These are phyloP conservation scores for Dryadomyces quercus-mongolicae DNA, from an alignment of 2,329 filamentous ascomycete genomes.

Conservation along the genomic window DNA sequence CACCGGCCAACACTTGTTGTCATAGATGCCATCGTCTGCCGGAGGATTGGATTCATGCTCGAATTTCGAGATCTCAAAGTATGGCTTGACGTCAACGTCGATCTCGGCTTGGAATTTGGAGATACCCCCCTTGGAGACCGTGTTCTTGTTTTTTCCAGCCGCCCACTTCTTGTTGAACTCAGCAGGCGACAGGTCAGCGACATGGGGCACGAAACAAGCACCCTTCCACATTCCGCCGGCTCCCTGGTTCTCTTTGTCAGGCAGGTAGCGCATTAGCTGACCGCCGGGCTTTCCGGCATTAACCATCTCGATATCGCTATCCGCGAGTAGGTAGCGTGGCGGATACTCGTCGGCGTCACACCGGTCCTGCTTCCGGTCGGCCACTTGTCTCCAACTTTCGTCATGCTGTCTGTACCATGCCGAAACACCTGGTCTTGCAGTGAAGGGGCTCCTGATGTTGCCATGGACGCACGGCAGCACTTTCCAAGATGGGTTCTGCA, in stretches of 20 bases:
- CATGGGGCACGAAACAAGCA: slow-evolving; percentile 15
- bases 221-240: slow-evolving; percentile 7
- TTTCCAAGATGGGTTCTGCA: slow-evolving; percentile 5
- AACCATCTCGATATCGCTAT: slow-evolving; percentile 14
- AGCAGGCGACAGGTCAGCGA: slow-evolving; percentile 2
- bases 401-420: slow-evolving; percentile 4
- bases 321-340: slow-evolving; percentile 10
- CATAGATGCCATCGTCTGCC: slow-evolving; percentile 11
- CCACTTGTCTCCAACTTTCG: background rate
- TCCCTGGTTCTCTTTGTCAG: slow-evolving; percentile 2
- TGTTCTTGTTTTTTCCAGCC: background rate
- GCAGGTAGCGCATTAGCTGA: slow-evolving; percentile 8
- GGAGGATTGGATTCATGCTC: background rate
- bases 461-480: slow-evolving; percentile 8
- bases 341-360: slow-evolving; percentile 10
- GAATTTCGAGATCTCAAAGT: slow-evolving; percentile 5
- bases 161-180: slow-evolving; percentile 1
- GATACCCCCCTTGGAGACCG: background rate
- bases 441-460: background rate
- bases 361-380: background rate
- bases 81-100: slow-evolving; percentile 4
- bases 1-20: slow-evolving; percentile 15
- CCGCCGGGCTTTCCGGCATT: slow-evolving; percentile 5
- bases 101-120: slow-evolving; percentile 2
- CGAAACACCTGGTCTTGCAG: background rate